These are phyloP conservation scores for Brasilioporus rufonigricans DNA, from an alignment of 768 basidiomycete species.

Conservation along the genomic window DNA sequence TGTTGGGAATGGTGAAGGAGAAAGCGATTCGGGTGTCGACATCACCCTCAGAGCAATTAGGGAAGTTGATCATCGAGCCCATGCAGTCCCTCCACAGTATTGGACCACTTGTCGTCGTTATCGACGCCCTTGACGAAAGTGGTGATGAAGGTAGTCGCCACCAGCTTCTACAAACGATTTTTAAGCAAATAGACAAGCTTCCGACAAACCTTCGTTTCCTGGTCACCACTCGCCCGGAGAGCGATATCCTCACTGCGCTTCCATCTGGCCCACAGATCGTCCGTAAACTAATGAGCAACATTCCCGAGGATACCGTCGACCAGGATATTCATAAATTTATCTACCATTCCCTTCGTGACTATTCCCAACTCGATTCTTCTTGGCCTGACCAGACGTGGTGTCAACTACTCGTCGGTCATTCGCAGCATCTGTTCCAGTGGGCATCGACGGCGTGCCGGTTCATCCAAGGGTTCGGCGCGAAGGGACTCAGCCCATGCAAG, in stretches of 20 bases:
- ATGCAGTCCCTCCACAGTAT: background rate
- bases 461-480: background rate
- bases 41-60: background rate
- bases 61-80: background rate
- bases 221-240: background rate
- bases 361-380: background rate
- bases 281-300: too few species aligned
- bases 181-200: background rate
- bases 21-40: background rate
- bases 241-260: background rate
- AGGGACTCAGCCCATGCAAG: background rate
- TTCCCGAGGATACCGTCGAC: background rate
- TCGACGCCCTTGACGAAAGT: slow-evolving; percentile 28
- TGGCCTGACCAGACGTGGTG: background rate
- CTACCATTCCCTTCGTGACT: background rate
- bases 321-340: background rate
- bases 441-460: background rate
- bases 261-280: background rate
- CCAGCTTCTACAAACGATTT: slow-evolving; percentile 17
- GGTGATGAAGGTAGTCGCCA: slow-evolving; percentile 4
- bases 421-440: background rate
- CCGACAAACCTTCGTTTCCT: slow-evolving; percentile 18
- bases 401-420: background rate
- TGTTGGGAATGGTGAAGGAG: background rate
- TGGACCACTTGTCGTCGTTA: background rate